A percentile compares a stretch with the other conserved stretches of the same genome.
Conservation (phyloP, 2,329 filamentous ascomycete species). For the Colletotrichum godetiae region DNA sequence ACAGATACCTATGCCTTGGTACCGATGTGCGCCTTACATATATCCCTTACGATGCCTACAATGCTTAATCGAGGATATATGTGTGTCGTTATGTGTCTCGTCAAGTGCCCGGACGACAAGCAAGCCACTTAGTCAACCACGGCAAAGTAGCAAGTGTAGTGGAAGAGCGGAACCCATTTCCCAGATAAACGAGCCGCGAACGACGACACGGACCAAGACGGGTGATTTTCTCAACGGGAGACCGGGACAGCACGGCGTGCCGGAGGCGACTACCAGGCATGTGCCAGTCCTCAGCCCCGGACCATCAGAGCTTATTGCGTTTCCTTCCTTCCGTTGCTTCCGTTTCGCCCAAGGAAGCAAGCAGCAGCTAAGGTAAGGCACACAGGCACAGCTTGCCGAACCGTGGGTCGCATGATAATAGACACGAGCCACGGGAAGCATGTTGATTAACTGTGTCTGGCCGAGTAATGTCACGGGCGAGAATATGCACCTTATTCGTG, state of each 20-base stretch:
- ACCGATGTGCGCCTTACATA: background rate
- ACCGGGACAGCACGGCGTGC: background rate
- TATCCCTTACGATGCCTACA: background rate
- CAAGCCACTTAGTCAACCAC: background rate
- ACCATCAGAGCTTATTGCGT: constrained; percentile 6
- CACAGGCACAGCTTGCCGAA: no score
- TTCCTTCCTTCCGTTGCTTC: constrained; percentile 10
- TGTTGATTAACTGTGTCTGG: constrained; percentile 6
- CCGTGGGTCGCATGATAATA: background rate
- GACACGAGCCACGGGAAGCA: constrained; percentile 3
- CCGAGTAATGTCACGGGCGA: background rate
- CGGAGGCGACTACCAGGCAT: background rate
- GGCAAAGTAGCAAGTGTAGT: background rate
- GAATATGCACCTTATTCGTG: background rate
- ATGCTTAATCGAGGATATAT: background rate
- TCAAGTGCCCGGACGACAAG: background rate
- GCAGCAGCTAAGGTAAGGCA: background rate
- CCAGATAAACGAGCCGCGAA: constrained; percentile 16
- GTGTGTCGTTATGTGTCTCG: background rate
- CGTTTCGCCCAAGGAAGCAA: constrained; percentile 5
- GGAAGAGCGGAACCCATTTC: background rate
- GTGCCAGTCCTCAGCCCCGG: constrained; percentile 1
- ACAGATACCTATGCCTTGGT: background rate
- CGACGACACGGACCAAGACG: constrained; percentile 12
- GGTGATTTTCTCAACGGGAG: background rate